phyloP scores from a whole-genome alignment of 1,284 basidiomycete genomes.

The Tremellales sp. region DNA sequence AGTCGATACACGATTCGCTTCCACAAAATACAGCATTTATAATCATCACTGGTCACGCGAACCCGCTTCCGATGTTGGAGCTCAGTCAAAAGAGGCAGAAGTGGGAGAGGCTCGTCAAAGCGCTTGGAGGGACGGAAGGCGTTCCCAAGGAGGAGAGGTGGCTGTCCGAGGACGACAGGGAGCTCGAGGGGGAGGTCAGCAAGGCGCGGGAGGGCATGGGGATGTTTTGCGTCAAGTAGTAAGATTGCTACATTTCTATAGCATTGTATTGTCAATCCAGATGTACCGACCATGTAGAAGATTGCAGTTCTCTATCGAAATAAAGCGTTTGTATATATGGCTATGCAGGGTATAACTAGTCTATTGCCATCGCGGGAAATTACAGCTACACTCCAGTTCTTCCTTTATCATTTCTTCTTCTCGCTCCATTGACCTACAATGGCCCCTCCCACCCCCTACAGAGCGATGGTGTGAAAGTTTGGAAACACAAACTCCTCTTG shows the following conservation, averaged over 20 bases:
- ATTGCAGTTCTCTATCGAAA: too few relatives aligned
- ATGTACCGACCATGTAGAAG: too few relatives aligned
- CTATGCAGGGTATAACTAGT: too few relatives aligned
- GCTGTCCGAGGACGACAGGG: constrained; percentile 69
- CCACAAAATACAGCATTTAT: constrained; percentile 74
- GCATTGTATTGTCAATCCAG: too few relatives aligned
- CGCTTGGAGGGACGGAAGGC: constrained; percentile 47
- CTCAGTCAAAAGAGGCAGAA: constrained; percentile 64
- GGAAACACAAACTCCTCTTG: constrained; percentile 92
- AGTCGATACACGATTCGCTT: constrained; percentile 61
- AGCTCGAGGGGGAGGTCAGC: constrained; percentile 71
- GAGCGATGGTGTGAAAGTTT: constrained; percentile 76
- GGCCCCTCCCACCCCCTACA: too few relatives aligned
- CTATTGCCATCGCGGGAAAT: too few relatives aligned
- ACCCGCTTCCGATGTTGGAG: constrained; percentile 70
- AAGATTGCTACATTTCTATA: too few relatives aligned
- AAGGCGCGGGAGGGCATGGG: constrained; percentile 72
- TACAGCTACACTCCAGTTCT: too few relatives aligned
- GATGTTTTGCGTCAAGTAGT: constrained; percentile 69
- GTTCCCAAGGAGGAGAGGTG: constrained; percentile 56
- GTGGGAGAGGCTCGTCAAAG: constrained; percentile 67
- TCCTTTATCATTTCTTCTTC: too few relatives aligned
- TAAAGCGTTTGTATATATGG: too few relatives aligned
- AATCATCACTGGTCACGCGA: constrained; percentile 79
- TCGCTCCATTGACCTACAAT: too few relatives aligned